Evolutionary conservation across 108 stramenopile genomes (phyloP).

Genomic region (Skeletonema costatum): DNA sequence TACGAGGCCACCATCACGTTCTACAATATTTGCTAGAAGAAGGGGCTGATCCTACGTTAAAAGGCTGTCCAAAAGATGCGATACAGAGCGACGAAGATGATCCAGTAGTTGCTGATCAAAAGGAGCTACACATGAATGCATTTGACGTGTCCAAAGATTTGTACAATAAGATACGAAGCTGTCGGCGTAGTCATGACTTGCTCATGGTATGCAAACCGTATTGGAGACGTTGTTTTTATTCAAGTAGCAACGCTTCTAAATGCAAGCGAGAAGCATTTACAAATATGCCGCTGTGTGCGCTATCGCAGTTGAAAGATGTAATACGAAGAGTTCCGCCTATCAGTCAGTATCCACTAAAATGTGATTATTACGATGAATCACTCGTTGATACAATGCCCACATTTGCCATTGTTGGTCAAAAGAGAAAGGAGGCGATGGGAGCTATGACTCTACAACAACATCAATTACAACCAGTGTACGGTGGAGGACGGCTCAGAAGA

Average conservation of each 20-base stretch:
- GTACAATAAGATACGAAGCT: conserved; percentile 10
- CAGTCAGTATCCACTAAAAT: conserved; percentile 3
- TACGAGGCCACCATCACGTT: conserved; percentile 13
- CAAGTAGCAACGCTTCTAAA: conserved; percentile 4
- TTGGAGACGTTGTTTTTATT: conserved; percentile 13
- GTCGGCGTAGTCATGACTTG: conserved; percentile 13
- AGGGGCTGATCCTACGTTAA: conserved; percentile 33
- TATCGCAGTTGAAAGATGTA: conserved; percentile 1
- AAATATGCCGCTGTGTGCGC: conserved; percentile 2
- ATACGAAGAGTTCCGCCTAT: background rate
- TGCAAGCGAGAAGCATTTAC: conserved; percentile 8
- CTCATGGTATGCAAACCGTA: conserved; percentile 10
- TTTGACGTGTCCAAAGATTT: conserved; percentile 6
- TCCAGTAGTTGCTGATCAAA: background rate
- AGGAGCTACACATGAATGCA: conserved; percentile 15
- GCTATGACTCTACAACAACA: background rate
- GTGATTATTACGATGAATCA: background rate
- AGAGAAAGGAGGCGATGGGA: background rate
- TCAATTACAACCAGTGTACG: background rate
- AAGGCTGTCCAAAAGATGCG: conserved; percentile 24
- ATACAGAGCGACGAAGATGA: conserved; percentile 1
- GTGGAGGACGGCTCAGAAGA: background rate
- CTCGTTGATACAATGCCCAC: background rate
- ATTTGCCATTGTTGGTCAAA: background rate
- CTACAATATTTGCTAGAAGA: conserved; percentile 24